A percentile compares a stretch with the other conserved stretches of the same genome.
These are phyloP conservation scores for Torrubiella hemipterigena DNA, from an alignment of 2,329 filamentous ascomycete species.

Conservation along the genomic window DNA sequence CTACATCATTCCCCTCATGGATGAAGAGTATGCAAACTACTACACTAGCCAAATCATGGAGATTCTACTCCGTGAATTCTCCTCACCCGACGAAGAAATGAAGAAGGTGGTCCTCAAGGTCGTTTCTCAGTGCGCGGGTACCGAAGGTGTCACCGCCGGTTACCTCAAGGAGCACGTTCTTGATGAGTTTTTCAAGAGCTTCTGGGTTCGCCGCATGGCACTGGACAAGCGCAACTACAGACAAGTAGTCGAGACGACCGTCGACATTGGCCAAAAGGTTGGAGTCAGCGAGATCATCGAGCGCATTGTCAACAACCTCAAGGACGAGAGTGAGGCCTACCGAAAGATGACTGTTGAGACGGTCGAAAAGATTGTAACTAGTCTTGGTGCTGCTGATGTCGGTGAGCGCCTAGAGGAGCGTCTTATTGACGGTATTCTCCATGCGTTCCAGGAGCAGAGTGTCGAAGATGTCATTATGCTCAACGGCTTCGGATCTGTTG, in stretches of 20 bases:
- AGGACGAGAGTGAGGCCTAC: conserved; percentile 96
- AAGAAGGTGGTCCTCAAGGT: conserved; percentile 99
- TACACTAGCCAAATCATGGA: conserved; percentile 99
- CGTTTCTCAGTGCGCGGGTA: conserved; percentile 87
- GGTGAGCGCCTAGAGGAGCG: conserved; percentile 85
- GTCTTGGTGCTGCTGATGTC: conserved; percentile 86
- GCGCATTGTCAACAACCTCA: conserved; percentile 85
- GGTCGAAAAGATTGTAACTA: conserved; percentile 89
- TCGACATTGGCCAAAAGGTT: conserved; percentile 96
- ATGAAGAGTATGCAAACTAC: conserved; percentile 98
- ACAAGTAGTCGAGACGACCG: conserved; percentile 95
- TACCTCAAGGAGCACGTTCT: conserved; percentile 94
- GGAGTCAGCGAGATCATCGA: conserved; percentile 91
- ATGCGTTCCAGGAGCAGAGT: conserved; percentile 95
- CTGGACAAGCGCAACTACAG: conserved; percentile 95
- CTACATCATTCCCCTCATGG: conserved; percentile 97
- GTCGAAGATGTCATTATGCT: conserved; percentile 93
- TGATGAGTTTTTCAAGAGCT: conserved; percentile 95
- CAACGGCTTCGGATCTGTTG: conserved; percentile 94
- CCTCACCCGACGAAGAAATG: conserved; percentile 97
- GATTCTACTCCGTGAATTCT: conserved; percentile 89
- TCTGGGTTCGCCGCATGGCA: conserved; percentile 96
- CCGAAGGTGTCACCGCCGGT: conserved; percentile 84
- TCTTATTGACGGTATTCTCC: conserved; percentile 87
- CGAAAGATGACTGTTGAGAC: conserved; percentile 99